Evolutionary conservation across 2,329 filamentous ascomycete species (phyloP), one percentile per base, ranked within the genome.

Genomic region (Hyphodiscus sp.): DNA sequence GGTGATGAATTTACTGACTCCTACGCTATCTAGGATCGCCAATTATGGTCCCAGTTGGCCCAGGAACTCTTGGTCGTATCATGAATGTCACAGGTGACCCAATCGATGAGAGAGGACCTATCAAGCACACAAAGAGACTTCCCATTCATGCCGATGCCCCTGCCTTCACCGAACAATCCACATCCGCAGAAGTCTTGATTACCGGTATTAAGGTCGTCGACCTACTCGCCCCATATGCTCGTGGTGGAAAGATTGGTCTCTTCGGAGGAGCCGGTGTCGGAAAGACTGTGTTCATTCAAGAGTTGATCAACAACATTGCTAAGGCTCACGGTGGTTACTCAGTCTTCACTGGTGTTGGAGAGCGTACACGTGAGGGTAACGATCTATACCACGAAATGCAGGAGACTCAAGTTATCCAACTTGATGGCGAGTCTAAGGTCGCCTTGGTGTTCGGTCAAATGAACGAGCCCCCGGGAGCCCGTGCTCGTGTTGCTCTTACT

Each of bases 371-470:
- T 90, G 94, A 99, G 86, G 94, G 94, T 85, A 99, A 99, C 86
- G 94, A 99, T 86, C 78, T 99, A 83, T 99, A 99, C 87, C 92
- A 99, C 81, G 94, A 99, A 85, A 99, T 99, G 94, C 94, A 97
- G 83, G 92, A 99, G 81, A 99, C 94, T 67, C 90, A 89, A 72
- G 94, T 99, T 83, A 99, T 99, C 78, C 86, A 99, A 78, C 90
- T 99, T 65, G 94, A 99, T 64, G 94, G 94, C 77, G 92, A 96
- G 71, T 97, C 94, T 76, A 99, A 99, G 87, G 94, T 97, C 81
- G 90, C 94, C 63, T 81, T 99, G 67, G 94, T 99, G 67, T 99
- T 99, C 80, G 94, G 94, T 83, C 94, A 99, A 83, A 99, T 99
- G 94, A 99, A 99, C 85, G 94, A 99, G 82, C 94, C 94, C 74